These are phyloP conservation scores for Guyanaporus albipodus DNA, from an alignment of 768 basidiomycete species.

Conservation along the genomic window DNA sequence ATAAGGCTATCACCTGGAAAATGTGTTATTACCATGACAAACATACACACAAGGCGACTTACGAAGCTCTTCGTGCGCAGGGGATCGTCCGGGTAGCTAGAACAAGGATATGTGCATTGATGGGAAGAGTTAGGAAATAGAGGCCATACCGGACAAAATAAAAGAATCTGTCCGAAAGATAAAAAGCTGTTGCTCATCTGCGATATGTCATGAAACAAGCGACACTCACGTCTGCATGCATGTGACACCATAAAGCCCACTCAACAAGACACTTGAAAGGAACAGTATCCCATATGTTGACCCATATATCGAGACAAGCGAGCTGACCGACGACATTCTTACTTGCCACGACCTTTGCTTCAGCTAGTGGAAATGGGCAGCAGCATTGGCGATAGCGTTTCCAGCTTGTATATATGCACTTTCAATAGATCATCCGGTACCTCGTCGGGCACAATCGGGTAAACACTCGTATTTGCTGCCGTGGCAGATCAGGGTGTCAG, in stretches of 20 bases:
- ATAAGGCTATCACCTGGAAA: conserved; percentile 7
- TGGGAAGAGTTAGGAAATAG: neutral
- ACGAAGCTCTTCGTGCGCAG: conserved; percentile 5
- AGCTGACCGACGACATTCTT: neutral
- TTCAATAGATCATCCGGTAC: neutral
- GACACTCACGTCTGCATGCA: conserved; percentile 11
- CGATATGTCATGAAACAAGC: neutral
- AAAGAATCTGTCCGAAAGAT: neutral
- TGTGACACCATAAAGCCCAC: conserved; percentile 1
- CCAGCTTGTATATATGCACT: neutral
- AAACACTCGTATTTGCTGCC: no score
- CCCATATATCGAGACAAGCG: neutral
- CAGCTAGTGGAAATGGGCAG: neutral
- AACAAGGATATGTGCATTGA: neutral
- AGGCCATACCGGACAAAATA: conserved; percentile 4
- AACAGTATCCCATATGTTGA: neutral
- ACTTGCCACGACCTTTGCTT: neutral
- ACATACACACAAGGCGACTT: neutral
- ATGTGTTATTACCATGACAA: neutral
- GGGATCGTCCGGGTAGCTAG: neutral
- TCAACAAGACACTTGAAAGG: neutral
- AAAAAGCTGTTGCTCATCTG: neutral
- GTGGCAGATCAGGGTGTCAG: no score
- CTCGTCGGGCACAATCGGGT: no score
- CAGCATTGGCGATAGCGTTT: neutral